Evolutionary conservation across 805 yeast species (phyloP).

Genomic region (Candida jianshihensis): DNA sequence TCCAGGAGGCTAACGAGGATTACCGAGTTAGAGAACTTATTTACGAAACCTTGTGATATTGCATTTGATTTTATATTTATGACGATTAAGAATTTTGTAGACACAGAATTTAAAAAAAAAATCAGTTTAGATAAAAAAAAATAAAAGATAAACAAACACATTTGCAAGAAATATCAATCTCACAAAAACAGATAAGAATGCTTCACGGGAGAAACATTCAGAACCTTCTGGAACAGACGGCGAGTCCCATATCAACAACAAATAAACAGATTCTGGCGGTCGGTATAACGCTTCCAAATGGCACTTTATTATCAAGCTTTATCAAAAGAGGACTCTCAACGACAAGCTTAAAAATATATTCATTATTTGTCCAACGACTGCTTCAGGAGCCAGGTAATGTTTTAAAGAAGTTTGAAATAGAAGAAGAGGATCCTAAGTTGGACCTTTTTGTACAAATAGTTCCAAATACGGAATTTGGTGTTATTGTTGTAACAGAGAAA

Average conservation of each 20-base stretch:
- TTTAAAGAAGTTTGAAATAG: constrained; percentile 5
- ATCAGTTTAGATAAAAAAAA: neutral
- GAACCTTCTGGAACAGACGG: constrained; percentile 11
- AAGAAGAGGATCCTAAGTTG: constrained; percentile 1
- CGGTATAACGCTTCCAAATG: constrained; percentile 12
- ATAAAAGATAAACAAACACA: neutral
- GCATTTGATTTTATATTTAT: neutral
- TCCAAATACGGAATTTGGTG: constrained; percentile 14
- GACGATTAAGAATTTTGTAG: too few species aligned
- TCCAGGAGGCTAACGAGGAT: constrained; percentile 82
- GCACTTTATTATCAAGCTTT: constrained; percentile 12
- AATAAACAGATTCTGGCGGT: constrained; percentile 8
- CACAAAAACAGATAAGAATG: constrained; percentile 4
- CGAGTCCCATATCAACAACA: constrained; percentile 13
- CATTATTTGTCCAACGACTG: constrained; percentile 9
- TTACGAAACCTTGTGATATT: constrained; percentile 48
- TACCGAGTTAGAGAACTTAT: constrained; percentile 56
- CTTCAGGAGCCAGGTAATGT: neutral
- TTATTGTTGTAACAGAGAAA: constrained; percentile 16
- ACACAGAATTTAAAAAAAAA: too few species aligned
- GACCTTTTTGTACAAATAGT: constrained; percentile 7
- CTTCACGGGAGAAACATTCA: constrained; percentile 15
- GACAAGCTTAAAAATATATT: constrained; percentile 16
- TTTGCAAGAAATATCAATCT: neutral
- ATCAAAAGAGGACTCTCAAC: neutral